Evolutionary conservation across 495 filamentous ascomycete genomes (phyloP), one percentile per base, ranked within the genome.

Genomic region (Aspergillus ellipticus): DNA sequence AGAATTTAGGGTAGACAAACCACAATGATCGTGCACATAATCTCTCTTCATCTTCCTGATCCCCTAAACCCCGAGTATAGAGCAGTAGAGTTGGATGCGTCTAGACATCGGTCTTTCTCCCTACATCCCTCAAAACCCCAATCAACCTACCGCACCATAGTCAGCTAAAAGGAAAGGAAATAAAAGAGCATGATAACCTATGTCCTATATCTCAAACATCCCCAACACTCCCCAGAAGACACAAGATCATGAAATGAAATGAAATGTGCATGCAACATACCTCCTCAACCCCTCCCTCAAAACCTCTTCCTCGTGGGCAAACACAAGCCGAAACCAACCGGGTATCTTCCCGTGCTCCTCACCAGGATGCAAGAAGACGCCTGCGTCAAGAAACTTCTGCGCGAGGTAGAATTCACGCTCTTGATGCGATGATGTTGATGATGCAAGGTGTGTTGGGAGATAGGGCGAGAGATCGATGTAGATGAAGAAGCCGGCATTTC

Each of bases 401-500:
- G 67, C 72, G 11, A 82, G 63, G 15, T 46, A 51, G 49, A 71
- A 66, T 52, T 75, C 74, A 5, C n/a, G n/a, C n/a, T n/a, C n/a
- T n/a, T n/a, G 51, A 53, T 68, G 56, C 24, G 54, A 57, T 0
- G 53, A 7, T 16, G 62, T 20, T 19, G 39, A 10, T 6, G 19
- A 26, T 6, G 19, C n/a, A n/a, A n/a, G n/a, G n/a, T n/a, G 21
- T 0, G 50, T 42, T 1, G 60, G 53, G 17, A 73, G 64, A 45
- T 65, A 75, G 26, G 63, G 63, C 0, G 74, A 68, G n/a, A 82
- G 59, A 59, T 82, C 75, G 4, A 75, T 62, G 57, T 77, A 82
- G 6, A 82, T 53, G 48, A 82, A 82, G 57, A 82, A 78, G 3
- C 75, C 79, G 3, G 79, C 79, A 54, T 79, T 81, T 29, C 72